Evolutionary conservation across 176 grass and related monocot species (phyloP).

Genomic region (Ananas comosus): DNA sequence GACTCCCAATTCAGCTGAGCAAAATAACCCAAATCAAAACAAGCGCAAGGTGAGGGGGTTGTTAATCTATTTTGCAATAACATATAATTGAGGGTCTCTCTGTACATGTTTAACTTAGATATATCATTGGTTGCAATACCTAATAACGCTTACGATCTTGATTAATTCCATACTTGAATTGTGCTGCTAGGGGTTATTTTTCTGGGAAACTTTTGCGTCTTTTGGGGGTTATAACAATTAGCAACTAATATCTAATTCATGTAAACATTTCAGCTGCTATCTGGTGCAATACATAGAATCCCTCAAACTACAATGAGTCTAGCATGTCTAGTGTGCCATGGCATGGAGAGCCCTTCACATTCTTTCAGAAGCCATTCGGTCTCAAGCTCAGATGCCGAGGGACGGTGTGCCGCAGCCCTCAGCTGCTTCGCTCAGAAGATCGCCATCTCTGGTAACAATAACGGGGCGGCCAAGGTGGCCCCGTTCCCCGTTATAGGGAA

Average conservation of each 20-base stretch:
- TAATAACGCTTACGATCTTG: too few relatives aligned
- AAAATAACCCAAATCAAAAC: too few relatives aligned
- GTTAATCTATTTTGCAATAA: too few relatives aligned
- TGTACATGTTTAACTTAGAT: too few relatives aligned
- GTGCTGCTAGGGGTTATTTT: not conserved
- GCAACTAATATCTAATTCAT: not conserved
- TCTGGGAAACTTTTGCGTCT: not conserved
- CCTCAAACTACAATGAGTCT: constrained; percentile 42
- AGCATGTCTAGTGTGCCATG: constrained; percentile 71
- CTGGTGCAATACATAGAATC: not conserved
- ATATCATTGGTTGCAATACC: too few relatives aligned
- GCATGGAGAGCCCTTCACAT: constrained; percentile 61
- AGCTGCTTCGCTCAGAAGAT: constrained; percentile 48
- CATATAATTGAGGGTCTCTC: too few relatives aligned
- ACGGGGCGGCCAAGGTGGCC: constrained; percentile 58
- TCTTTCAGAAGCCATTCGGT: constrained; percentile 85
- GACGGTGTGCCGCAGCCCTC: constrained; percentile 42
- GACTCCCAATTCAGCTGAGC: too few relatives aligned
- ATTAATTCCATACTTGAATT: not conserved
- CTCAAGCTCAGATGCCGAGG: constrained; percentile 73
- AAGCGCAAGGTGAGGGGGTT: too few relatives aligned
- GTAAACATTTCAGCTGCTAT: constrained; percentile 14
- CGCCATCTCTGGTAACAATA: constrained; percentile 26
- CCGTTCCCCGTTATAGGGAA: constrained; percentile 48
- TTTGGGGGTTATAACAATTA: not conserved